A percentile compares a stretch with the other conserved stretches of the same genome.
Evolutionary conservation across 2,329 filamentous ascomycete genomes (phyloP).

Genomic region (Exophiala mesophila): DNA sequence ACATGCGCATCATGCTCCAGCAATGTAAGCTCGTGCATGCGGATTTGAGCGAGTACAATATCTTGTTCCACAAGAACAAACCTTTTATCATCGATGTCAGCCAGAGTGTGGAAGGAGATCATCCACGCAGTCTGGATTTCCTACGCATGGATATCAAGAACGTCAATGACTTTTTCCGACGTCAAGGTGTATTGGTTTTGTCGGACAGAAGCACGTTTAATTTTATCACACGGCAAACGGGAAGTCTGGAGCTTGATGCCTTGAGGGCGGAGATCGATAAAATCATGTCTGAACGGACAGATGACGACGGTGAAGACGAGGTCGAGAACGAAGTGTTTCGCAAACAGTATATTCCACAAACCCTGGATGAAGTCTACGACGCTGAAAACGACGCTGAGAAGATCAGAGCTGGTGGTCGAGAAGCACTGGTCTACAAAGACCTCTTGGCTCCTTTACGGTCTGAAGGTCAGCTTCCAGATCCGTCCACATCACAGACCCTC

Average conservation of each 20-base stretch:
- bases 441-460: slow-evolving; percentile 56
- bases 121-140: slow-evolving; percentile 88
- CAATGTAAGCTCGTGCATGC: slow-evolving; percentile 88
- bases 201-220: slow-evolving; percentile 75
- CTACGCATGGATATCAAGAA: slow-evolving; percentile 99
- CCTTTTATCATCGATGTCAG: slow-evolving; percentile 97
- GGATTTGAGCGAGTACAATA: slow-evolving; percentile 96
- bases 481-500: neutral
- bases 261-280: slow-evolving; percentile 61
- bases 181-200: slow-evolving; percentile 76
- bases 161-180: slow-evolving; percentile 83
- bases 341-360: slow-evolving; percentile 95
- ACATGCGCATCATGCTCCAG: slow-evolving; percentile 93
- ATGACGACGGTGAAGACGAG: slow-evolving; percentile 51
- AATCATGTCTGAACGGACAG: slow-evolving; percentile 57
- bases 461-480: slow-evolving; percentile 1
- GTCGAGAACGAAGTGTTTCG: slow-evolving; percentile 90
- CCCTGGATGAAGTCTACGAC: slow-evolving; percentile 91
- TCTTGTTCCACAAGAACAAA: slow-evolving; percentile 76
- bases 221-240: slow-evolving; percentile 68
- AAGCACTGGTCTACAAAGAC: slow-evolving; percentile 77
- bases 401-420: slow-evolving; percentile 66
- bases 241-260: slow-evolving; percentile 51
- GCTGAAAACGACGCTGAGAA: slow-evolving; percentile 83
- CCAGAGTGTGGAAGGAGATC: slow-evolving; percentile 94